phyloP scores from a whole-genome alignment of 2,329 filamentous ascomycete species.

The Diaporthe citriasiana region DNA sequence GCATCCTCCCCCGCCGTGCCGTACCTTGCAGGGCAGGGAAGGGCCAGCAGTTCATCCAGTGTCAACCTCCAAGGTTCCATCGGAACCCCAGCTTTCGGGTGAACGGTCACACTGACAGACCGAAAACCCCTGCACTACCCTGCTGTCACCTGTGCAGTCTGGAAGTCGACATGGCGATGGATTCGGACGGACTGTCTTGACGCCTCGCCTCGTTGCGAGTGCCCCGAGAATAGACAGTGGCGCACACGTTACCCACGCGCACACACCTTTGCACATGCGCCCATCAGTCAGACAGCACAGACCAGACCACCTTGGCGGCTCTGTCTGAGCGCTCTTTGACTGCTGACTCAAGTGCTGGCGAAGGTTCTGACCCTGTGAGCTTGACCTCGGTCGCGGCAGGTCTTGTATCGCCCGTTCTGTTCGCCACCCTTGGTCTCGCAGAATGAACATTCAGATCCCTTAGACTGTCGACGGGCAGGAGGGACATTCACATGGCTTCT shows the following conservation, averaged over 20 bases:
- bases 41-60: slow-evolving; percentile 25
- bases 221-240: slow-evolving; percentile 11
- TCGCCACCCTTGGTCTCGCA: neutral
- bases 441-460: neutral
- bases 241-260: neutral
- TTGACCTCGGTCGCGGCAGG: neutral
- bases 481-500: neutral
- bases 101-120: slow-evolving; percentile 17
- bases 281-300: neutral
- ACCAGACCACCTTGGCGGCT: neutral
- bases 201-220: neutral
- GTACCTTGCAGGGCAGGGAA: slow-evolving; percentile 17
- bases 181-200: slow-evolving; percentile 4
- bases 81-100: slow-evolving; percentile 26
- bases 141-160: slow-evolving; percentile 3
- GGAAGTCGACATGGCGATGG: slow-evolving; percentile 19
- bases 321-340: slow-evolving; percentile 31
- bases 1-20: neutral
- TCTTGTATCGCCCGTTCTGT: neutral
- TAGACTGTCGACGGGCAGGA: neutral
- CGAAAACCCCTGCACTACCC: neutral
- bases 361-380: neutral
- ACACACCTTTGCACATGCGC: neutral
- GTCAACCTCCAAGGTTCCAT: neutral
- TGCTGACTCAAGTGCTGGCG: slow-evolving; percentile 1